Percentiles rank a stretch among this genome's conserved stretches.
phyloP scores from a whole-genome alignment of 495 filamentous ascomycete genomes.

The Rhypophila decipiens region DNA sequence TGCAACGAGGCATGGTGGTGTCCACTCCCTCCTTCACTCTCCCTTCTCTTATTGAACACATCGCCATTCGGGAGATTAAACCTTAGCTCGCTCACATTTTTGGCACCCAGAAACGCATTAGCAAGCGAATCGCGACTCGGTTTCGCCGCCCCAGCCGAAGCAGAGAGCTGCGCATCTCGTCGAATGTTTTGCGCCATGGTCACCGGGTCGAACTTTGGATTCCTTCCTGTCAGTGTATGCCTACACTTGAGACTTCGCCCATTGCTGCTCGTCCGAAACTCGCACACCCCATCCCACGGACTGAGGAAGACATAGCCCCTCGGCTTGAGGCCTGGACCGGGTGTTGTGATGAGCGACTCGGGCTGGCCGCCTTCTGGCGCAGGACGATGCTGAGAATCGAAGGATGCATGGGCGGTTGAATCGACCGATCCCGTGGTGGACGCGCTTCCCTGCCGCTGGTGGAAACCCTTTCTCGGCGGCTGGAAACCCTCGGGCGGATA shows the following conservation, averaged over 20 bases:
- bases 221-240: slow-evolving; percentile 50
- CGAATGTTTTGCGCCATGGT: slow-evolving; percentile 29
- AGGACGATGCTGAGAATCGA: slow-evolving; percentile 1
- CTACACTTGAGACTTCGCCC: slow-evolving; percentile 74
- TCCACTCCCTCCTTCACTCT: not conserved
- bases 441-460: slow-evolving; percentile 27
- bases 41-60: not conserved
- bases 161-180: slow-evolving; percentile 20
- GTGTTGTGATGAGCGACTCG: slow-evolving; percentile 30
- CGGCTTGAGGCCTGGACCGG: slow-evolving; percentile 38
- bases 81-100: slow-evolving; percentile 73
- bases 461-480: slow-evolving; percentile 11
- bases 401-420: slow-evolving; percentile 22
- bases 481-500: slow-evolving; percentile 12
- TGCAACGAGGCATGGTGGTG: slow-evolving; percentile 24
- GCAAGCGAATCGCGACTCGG: slow-evolving; percentile 20
- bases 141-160: slow-evolving; percentile 7
- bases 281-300: slow-evolving; percentile 82
- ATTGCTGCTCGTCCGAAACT: slow-evolving; percentile 68
- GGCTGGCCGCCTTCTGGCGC: slow-evolving; percentile 1
- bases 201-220: slow-evolving; percentile 32
- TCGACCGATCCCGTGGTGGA: slow-evolving; percentile 31
- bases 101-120: slow-evolving; percentile 24
- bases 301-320: slow-evolving; percentile 62
- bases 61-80: slow-evolving; percentile 64